Evolutionary conservation across 345 rosid species (phyloP), one percentile per base, ranked within the genome.

Genomic region (Gossypium turneri): DNA sequence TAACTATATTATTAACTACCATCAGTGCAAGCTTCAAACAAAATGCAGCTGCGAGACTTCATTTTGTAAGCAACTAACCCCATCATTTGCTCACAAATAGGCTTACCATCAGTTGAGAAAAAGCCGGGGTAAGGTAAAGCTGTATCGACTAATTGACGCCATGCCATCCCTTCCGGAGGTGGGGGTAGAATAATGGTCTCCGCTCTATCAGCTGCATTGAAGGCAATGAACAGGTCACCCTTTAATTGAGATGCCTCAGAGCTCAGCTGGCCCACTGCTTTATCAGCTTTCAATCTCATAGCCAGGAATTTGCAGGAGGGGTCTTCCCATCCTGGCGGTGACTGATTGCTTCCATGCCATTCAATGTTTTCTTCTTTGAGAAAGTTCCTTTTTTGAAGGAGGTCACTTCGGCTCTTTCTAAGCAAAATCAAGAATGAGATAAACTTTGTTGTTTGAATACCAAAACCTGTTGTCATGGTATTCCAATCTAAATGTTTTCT

Each of bases 101-200:
- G 81, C 78, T 84, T 85, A 19, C 94, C 94, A 45, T 83, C 79
- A 0, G 44, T 70, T 2, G 89, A 85, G 88, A 95, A 91, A 80
- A 95, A 95, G 20, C 89, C 91, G 0, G 99, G 97, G 77, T 82
- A 93, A 7, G 92, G 91, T 78, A 93, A 88, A 79, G 90, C 94
- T 8, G 98, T 93, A 76, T 93, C 97, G 1, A 91, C 92, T 72
- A 93, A 77, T 24, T 90, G 79, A 57, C 19, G 59, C 98, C 99
- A 93, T 60, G 72, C 66, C 82, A 84, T 86, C 79, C 92, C 97
- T 71, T 85, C 78, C 0, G 84, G 80, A 76, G 80, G 78, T 61
- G 81, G 52, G 9, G 99, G 99, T 38, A 93, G 84, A 78, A 81
- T 65, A 24, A 91, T 83, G 51, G 17, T 80, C 78, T 83, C 90